Evolutionary conservation across 768 basidiomycete genomes (phyloP).

Genomic region (Rhodosporidiobolus odoratus): DNA sequence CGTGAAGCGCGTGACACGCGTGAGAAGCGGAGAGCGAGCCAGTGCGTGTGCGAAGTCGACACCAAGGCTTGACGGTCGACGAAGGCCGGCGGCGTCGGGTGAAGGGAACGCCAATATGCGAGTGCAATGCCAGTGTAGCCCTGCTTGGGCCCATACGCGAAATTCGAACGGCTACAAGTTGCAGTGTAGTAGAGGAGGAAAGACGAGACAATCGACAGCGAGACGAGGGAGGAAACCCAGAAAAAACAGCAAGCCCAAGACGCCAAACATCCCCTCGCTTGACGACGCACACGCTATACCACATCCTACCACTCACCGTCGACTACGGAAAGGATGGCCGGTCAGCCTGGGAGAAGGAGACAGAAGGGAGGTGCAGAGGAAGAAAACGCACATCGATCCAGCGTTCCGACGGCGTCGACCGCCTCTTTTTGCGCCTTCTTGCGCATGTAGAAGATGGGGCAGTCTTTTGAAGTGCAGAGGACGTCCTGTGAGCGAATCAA

Average conservation of each 20-base stretch:
- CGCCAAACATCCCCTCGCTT: no score
- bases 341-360: background rate
- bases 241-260: background rate
- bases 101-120: no score
- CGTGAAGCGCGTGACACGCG: no score
- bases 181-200: background rate
- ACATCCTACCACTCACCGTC: constrained; percentile 25
- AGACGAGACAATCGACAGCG: background rate
- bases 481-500: constrained; percentile 63
- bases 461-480: constrained; percentile 91
- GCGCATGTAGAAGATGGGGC: constrained; percentile 97
- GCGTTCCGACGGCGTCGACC: constrained; percentile 67
- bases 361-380: background rate
- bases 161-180: background rate
- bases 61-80: no score
- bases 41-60: no score
- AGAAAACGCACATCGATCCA: constrained; percentile 71
- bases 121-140: no score
- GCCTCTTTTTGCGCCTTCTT: constrained; percentile 99
- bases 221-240: background rate
- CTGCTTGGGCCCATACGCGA: background rate
- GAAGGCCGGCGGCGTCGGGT: no score
- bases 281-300: background rate
- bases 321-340: constrained; percentile 8
- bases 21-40: no score